A percentile compares a stretch with the other conserved stretches of the same genome.
Conservation (phyloP, 2,329 filamentous ascomycete genomes). For the Trichophyton benhamiae region DNA sequence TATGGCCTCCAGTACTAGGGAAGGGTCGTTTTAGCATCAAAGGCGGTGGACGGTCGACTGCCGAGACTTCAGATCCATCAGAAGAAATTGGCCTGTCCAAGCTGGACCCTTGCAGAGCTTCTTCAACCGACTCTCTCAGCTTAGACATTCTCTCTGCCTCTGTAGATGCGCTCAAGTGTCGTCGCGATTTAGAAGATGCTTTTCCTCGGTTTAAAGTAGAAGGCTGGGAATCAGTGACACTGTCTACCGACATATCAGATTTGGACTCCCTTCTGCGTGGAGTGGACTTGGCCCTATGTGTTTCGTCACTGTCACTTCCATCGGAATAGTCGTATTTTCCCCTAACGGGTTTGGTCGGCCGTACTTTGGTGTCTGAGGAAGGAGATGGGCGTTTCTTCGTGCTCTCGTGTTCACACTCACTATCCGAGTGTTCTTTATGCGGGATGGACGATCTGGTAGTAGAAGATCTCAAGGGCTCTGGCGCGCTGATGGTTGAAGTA, state of each 20-base stretch:
- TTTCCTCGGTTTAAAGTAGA: slow-evolving; percentile 16
- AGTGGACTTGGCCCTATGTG: background rate
- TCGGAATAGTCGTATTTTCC: background rate
- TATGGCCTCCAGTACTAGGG: slow-evolving; percentile 41
- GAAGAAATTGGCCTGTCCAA: slow-evolving; percentile 22
- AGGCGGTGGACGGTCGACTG: slow-evolving; percentile 28
- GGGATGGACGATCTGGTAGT: background rate
- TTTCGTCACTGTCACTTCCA: background rate
- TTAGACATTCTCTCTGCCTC: slow-evolving; percentile 15
- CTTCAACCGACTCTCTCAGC: slow-evolving; percentile 18
- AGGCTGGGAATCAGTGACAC: slow-evolving; percentile 7
- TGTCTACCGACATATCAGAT: slow-evolving; percentile 16
- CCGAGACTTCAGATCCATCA: slow-evolving; percentile 28
- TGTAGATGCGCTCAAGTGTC: slow-evolving; percentile 10
- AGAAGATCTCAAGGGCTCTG: slow-evolving; percentile 6
- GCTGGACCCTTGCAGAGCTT: slow-evolving; percentile 16
- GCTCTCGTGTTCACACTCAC: background rate
- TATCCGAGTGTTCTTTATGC: background rate
- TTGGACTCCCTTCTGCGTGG: background rate
- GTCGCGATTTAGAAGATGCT: slow-evolving; percentile 9
- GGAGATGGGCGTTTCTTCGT: background rate
- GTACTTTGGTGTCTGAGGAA: background rate
- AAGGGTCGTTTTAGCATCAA: slow-evolving; percentile 35
- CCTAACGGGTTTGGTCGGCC: background rate
- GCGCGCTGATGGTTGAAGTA: slow-evolving; percentile 15